Evolutionary conservation across 257 asterid genomes (phyloP), one percentile per base, ranked within the genome.

Genomic region (Linaria vulgaris): DNA sequence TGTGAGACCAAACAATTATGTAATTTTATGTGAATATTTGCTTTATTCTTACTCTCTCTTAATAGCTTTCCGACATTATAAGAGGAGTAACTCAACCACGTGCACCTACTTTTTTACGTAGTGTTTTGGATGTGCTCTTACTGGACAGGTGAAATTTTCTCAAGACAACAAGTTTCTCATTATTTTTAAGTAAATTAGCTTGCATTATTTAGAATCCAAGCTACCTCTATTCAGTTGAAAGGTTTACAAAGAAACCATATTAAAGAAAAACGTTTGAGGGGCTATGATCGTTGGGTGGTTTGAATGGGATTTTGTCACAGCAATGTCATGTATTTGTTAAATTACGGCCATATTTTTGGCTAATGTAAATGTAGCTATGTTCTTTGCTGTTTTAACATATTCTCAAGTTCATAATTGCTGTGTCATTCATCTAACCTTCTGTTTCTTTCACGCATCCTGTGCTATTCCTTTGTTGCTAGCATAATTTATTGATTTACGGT

Each of bases 371-470:
- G 16, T 53, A 41, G 53, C 55, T 39, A 39, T 53, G 62, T 65
- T 56, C 12, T 30, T 20, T n/a, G 61, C 25, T 30, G 22, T 38
- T 10, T 39, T 20, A 9, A 25, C 37, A 19, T 14, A 53, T 53
- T 24, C 31, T 13, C 22, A 17, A 37, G 14, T 17, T 31, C 10
- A 10, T 51, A 24, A 13, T 25, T 10, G 0, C 41, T 54, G 17
- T 12, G 10, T 57, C 16, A 59, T 59, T 41, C 31, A 51, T 59
- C 52, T 43, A 6, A 34, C 7, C 8, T 12, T 41, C 21, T 5
- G 52, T 59, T 59, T 23, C 1, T 53, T 52, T 22, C 62, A 39
- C 54, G 63, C 62, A 53, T 43, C 44, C 16, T 37, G 12, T 43
- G 14, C 49, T 44, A 44, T 44, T 13, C 14, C 50, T 43, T 3